Conservation (phyloP, 129 eudicot species). For the Artemisia tridentata region DNA sequence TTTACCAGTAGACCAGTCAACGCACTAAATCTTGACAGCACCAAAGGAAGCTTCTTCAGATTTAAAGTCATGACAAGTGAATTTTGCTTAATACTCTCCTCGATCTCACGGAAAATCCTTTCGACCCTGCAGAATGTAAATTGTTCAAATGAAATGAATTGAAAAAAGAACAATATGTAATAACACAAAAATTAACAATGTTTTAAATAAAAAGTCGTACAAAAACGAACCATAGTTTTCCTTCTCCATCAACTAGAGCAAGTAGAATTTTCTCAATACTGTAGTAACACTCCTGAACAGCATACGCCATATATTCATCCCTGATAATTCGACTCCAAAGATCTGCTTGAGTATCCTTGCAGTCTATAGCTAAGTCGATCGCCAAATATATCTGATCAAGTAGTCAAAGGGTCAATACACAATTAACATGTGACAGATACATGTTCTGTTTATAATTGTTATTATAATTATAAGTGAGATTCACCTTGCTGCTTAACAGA, state of each 20-base stretch:
- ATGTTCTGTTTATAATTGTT: not conserved
- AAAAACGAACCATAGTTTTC: constrained; percentile 66
- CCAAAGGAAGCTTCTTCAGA: constrained; percentile 72
- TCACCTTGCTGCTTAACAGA: constrained; percentile 92
- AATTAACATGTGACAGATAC: constrained; percentile 5
- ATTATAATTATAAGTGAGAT: constrained; percentile 3
- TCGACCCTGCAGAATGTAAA: constrained; percentile 65
- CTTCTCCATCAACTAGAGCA: constrained; percentile 89
- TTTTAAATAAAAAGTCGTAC: constrained; percentile 1
- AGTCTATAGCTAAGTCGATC: constrained; percentile 89
- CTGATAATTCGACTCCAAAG: constrained; percentile 84
- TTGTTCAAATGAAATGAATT: constrained; percentile 1
- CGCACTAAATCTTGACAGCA: constrained; percentile 84
- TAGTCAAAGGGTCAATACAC: constrained; percentile 16
- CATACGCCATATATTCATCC: constrained; percentile 97
- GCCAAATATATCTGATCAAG: constrained; percentile 77
- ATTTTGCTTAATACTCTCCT: constrained; percentile 62
- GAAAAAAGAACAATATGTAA: not conserved
- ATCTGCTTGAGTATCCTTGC: constrained; percentile 90
- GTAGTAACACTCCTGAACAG: constrained; percentile 90
- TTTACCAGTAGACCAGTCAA: constrained; percentile 91
- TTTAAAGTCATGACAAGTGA: constrained; percentile 75
- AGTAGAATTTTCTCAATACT: constrained; percentile 80
- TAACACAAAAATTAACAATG: not conserved
- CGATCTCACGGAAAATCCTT: constrained; percentile 80